Conservation (phyloP, 306 rosid genomes). For the Cicer arietinum region DNA sequence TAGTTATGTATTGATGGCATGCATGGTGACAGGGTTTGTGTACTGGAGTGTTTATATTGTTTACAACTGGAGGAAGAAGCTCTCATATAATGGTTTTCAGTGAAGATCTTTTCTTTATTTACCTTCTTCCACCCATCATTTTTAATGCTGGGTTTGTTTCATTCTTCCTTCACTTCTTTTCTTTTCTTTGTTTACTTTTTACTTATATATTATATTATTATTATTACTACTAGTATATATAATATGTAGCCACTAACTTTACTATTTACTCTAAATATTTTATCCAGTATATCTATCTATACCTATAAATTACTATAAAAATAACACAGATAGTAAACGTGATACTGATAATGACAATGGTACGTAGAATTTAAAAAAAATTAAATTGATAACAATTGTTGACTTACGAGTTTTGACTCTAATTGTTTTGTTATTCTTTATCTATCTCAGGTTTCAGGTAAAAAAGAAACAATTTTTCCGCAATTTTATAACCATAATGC, state of each 20-base stretch:
- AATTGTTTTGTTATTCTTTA: slow-evolving; percentile 34
- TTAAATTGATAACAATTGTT: too few relatives aligned
- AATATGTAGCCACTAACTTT: too few relatives aligned
- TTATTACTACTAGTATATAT: too few relatives aligned
- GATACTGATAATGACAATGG: too few relatives aligned
- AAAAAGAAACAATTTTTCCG: slow-evolving; percentile 97
- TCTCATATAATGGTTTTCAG: slow-evolving; percentile 81
- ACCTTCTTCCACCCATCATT: slow-evolving; percentile 97
- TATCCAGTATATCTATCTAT: too few relatives aligned
- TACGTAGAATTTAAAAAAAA: too few relatives aligned
- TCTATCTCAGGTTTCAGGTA: slow-evolving; percentile 81
- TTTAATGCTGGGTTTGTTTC: slow-evolving; percentile 91
- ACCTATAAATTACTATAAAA: too few relatives aligned
- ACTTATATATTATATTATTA: too few relatives aligned
- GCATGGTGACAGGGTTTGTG: slow-evolving; percentile 70
- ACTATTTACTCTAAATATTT: too few relatives aligned
- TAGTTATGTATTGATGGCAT: neutral
- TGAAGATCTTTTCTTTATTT: slow-evolving; percentile 94
- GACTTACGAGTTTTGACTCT: neutral
- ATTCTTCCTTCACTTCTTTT: neutral
- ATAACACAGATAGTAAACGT: too few relatives aligned
- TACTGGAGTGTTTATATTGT: slow-evolving; percentile 76
- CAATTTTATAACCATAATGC: slow-evolving; percentile 87
- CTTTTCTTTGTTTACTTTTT: too few relatives aligned
- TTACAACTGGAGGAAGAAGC: slow-evolving; percentile 83